Evolutionary conservation across 768 basidiomycete genomes (phyloP), one percentile per base, ranked within the genome.

Genomic region (Tylopilus sp.): DNA sequence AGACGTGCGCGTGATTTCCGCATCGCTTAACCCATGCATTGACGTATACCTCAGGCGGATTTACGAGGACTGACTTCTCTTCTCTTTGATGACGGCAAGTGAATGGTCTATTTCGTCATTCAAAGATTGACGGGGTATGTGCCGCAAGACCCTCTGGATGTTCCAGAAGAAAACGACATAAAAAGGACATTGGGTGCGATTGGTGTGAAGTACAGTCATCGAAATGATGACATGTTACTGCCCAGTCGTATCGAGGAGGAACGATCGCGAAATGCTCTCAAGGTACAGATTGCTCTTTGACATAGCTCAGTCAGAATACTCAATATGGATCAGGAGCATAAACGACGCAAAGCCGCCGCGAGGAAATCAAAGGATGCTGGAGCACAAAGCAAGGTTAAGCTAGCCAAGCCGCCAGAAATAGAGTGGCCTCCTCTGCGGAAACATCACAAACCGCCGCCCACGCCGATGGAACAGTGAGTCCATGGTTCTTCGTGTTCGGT

Each of bases 161-260:
- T 62, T 12, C 63, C 61, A 17, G 73, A 78, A 47, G 71, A 80
- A 50, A 73, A 80, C 42, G 73, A 70, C 20, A 79, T 79, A 74
- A 74, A 81, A 52, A 78, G 73, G 57, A 79, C 80, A 0, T 71
- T 91, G 17, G 77, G 73, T 50, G 73, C 75, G 8, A 75, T 81
- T 23, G 87, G 86, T 3, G 80, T 88, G 4, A 76, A 74, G 45
- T 92, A 91, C 56, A 86, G 79, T 28, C 90, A 91, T 60, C 75
- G 78, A 21, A 91, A 92, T 55, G 84, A 88, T 47, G 79, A 85
- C 18, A 72, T 91, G 13, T 72, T 92, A 13, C 73, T 75, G 8
- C 79, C 84, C 4, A 91, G 82, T 61, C 75, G 75, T 9, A 81
- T 91, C 23, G 87, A 88, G 59, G 81, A 82, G 47, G 79, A 82